Base-by-base conservation (phyloP, 805 yeast species). In the Sugiyamaella valdiviana region DNA sequence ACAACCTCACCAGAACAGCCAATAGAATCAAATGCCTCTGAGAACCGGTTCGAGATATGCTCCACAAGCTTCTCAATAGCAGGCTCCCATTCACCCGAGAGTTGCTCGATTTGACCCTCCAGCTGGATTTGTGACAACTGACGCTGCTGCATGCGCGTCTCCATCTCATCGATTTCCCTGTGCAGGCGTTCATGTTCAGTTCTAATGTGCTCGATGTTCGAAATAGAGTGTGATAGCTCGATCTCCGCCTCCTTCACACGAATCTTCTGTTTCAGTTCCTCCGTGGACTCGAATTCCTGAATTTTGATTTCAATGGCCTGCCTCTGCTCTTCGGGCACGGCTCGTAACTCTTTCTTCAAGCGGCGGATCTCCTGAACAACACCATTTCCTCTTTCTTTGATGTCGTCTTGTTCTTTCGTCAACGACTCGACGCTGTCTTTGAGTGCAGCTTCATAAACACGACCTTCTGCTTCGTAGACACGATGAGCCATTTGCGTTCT, bases 1-100 rank as follows among this genome's bases (percentile, higher is more conserved):
- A 65, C 63, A 3, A 93, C 87, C 55, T 77, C 80, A n/a, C 99
- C 99, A 21, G 82, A 88, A 63, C 91, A 84, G 1, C 95, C 95
- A 26, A 89, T 89, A 7, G 77, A 71, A 4, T 73, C 69, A 63
- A 93, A 87, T 44, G 85, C 75, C 19, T 71, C 68, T 12, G 83
- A 69, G 65, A 90, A 93, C 48, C 81, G 79, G 1, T 57, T 53
- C 0, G 95, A 82, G 3, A 90, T 82, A 23, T 68, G 63, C 2
- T 55, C 54, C 0, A 86, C 78, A 41, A 85, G 69, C 2, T 56
- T 57, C 3, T 76, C 71, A 21, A 91, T 66, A 52, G 75, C 73
- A 1, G 81, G 79, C 55, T 82, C 89, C 85, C 96, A 84, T 1
- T 52, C 60, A 0, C 48, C 53, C 26, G 70, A 63, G 6, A 79